A percentile compares a stretch with the other conserved stretches of the same genome.
These are phyloP conservation scores for Colletotrichum sp. DNA, from an alignment of 2,329 filamentous ascomycete genomes.

Conservation along the genomic window DNA sequence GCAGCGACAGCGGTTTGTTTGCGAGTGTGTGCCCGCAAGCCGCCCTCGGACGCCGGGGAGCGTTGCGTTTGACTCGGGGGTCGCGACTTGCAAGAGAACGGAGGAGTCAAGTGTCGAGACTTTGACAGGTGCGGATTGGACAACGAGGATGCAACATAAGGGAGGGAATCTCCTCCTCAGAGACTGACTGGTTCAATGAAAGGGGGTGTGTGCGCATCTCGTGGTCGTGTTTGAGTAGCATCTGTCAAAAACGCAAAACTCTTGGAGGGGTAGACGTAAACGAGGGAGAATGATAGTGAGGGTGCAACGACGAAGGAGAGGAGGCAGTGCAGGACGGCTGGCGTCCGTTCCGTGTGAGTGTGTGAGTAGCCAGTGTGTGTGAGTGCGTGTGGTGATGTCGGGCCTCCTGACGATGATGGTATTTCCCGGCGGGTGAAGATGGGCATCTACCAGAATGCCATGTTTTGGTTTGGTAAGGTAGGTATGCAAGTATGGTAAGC, in stretches of 20 bases:
- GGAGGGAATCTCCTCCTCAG: background rate
- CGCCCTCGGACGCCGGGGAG: background rate
- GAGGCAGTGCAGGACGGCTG: conserved; percentile 14
- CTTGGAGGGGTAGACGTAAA: background rate
- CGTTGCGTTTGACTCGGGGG: conserved; percentile 1
- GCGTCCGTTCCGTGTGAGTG: background rate
- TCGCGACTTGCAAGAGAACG: background rate
- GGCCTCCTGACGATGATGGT: conserved; percentile 1
- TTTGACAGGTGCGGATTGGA: background rate
- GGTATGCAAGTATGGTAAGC: background rate
- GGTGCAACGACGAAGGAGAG: background rate
- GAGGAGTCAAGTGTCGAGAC: background rate
- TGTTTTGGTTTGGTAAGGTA: background rate
- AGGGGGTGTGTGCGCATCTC: background rate
- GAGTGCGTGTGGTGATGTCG: background rate
- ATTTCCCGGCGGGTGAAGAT: conserved; percentile 10
- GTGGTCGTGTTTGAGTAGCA: background rate
- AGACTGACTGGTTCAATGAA: background rate
- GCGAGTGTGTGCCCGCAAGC: background rate
- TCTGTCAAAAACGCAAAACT: background rate
- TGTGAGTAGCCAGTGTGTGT: background rate
- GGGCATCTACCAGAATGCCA: conserved; percentile 19
- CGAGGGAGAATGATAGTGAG: background rate
- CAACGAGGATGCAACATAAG: background rate
- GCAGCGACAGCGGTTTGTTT: background rate